Conservation (phyloP, 441 rosid genomes). For the Bruguiera hainesii region DNA sequence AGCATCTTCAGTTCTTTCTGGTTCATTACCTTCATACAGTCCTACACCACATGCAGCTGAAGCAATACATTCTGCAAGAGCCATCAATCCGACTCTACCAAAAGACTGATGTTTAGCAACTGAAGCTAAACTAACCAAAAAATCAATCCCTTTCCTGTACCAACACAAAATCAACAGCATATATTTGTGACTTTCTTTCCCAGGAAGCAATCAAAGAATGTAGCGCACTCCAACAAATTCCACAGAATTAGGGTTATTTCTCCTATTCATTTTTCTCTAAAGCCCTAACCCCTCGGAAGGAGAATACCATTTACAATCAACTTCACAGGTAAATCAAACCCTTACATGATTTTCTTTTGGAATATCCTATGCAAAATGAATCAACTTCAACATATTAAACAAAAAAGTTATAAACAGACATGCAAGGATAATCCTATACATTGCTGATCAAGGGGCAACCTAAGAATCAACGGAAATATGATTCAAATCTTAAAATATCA, state of each 20-base stretch:
- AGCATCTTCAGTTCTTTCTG: slow-evolving; percentile 28
- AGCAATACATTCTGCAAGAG: slow-evolving; percentile 75
- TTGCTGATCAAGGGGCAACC: too few species aligned
- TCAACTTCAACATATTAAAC: slow-evolving; percentile 4
- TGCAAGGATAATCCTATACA: too few species aligned
- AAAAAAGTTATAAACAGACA: not conserved
- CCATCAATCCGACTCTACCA: slow-evolving; percentile 93
- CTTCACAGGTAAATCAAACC: not conserved
- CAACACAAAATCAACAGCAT: slow-evolving; percentile 17
- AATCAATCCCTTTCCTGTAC: slow-evolving; percentile 55
- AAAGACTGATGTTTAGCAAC: slow-evolving; percentile 67
- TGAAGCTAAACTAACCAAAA: slow-evolving; percentile 69
- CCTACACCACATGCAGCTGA: slow-evolving; percentile 55
- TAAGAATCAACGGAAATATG: not conserved
- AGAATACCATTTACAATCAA: too few species aligned
- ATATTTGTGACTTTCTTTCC: slow-evolving; percentile 16
- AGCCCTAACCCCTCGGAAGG: too few species aligned
- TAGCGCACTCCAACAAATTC: slow-evolving; percentile 3
- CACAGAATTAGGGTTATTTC: not conserved
- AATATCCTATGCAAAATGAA: not conserved
- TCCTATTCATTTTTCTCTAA: too few species aligned
- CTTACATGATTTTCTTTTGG: slow-evolving; percentile 2
- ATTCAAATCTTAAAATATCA: not conserved
- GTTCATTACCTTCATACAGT: slow-evolving; percentile 24
- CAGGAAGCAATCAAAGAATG: not conserved